Conservation (phyloP, 352 stramenopile species). For the Plasmopara muralis region DNA sequence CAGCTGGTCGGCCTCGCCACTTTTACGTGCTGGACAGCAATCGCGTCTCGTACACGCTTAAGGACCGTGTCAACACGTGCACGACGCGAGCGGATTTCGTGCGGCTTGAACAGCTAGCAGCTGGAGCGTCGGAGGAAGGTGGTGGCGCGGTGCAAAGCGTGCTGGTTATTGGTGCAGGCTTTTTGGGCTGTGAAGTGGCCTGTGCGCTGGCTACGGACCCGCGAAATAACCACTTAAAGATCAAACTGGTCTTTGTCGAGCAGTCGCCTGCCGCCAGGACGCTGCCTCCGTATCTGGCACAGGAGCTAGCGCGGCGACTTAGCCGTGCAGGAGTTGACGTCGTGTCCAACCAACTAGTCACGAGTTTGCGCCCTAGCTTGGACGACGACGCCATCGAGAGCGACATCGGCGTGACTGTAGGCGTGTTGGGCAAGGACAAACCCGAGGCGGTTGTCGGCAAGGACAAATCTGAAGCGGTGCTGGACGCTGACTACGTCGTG, state of each 20-base stretch:
- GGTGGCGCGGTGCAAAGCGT: conserved; percentile 44
- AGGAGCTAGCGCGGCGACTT: conserved; percentile 58
- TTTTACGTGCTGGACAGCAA: conserved; percentile 87
- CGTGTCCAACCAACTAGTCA: conserved; percentile 67
- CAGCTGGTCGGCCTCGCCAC: conserved; percentile 66
- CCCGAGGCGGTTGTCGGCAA: conserved; percentile 27
- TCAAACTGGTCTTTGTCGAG: conserved; percentile 52
- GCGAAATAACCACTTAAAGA: conserved; percentile 41
- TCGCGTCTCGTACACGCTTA: conserved; percentile 72
- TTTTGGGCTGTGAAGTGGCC: conserved; percentile 85
- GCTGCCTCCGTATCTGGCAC: conserved; percentile 80
- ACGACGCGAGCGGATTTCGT: conserved; percentile 78
- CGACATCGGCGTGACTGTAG: conserved; percentile 37
- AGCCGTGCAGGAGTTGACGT: conserved; percentile 54
- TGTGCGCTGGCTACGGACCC: conserved; percentile 61
- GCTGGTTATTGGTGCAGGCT: conserved; percentile 85
- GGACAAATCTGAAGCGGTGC: conserved; percentile 42
- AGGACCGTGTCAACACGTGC: conserved; percentile 83
- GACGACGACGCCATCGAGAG: conserved; percentile 39
- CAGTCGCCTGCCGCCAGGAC: conserved; percentile 44
- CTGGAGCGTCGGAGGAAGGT: conserved; percentile 24
- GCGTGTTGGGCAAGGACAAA: conserved; percentile 61
- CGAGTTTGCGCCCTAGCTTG: conserved; percentile 51
- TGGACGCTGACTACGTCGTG: conserved; percentile 87
- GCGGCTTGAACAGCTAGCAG: conserved; percentile 58